Evolutionary conservation across 2,329 filamentous ascomycete genomes (phyloP), one percentile per base, ranked within the genome.

Genomic region (Hypoxylon sp.): DNA sequence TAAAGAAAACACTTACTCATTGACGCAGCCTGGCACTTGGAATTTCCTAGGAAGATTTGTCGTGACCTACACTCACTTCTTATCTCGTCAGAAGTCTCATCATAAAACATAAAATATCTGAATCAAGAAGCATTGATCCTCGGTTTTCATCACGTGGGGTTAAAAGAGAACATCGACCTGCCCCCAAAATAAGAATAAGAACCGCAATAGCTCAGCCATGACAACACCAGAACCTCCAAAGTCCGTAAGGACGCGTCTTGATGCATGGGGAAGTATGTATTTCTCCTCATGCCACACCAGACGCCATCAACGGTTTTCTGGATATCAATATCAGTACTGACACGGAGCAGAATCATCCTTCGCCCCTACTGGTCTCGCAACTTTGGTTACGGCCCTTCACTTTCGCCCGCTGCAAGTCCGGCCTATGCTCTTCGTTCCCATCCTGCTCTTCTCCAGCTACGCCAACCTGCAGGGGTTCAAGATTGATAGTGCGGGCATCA

Each of bases 401-500:
- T 79, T 78, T 46, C 83, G 84, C 2, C 86, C 86, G 32, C 73
- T 85, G 50, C 82, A 84, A 68, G 68, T 78, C 11, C 75, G 85
- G 3, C 83, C 85, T 34, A 79, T 87, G 71, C 70, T 80, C 52
- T 80, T 85, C 72, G 77, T 83, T 68, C 82, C 83, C 22, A 78
- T 84, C 24, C 81, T 87, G 30, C 75, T 86, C 58, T 86, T 87
- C 76, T 79, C 81, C 56, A 83, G 81, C 72, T 88, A 88, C 76
- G 81, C 87, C 71, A 87, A 86, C 74, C 80, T 88, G 6, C 84
- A 85, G 19, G 85, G 85, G 61, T 87, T 84, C 77, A 82, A 81
- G 64, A 85, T 83, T 53, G 85, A 86, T 72, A 81, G 80, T 59
- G 86, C 85, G 2, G 86, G 84, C 52, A 76, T 87, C 59, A 80